Percentiles rank a stretch among this genome's conserved stretches.
Evolutionary conservation across 2,329 filamentous ascomycete species (phyloP).

Genomic region (Botrytis cinerea): DNA sequence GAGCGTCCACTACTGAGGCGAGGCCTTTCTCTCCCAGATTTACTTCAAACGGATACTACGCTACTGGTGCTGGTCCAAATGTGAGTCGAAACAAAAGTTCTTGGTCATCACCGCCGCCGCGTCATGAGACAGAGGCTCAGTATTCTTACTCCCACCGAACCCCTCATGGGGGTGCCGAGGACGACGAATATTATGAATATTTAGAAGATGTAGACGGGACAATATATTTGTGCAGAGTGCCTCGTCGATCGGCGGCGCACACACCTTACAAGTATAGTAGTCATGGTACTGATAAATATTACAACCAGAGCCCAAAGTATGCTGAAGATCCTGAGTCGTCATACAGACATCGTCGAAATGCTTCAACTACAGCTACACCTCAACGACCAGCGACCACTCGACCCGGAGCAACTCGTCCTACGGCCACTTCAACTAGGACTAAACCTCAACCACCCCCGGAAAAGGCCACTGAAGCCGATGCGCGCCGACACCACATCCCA

Average conservation of each 20-base stretch:
- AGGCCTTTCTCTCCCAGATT: conserved; percentile 42
- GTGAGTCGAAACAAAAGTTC: conserved; percentile 44
- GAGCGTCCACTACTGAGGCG: conserved; percentile 32
- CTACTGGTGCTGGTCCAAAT: conserved; percentile 44
- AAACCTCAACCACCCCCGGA: conserved; percentile 44
- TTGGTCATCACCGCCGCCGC: conserved; percentile 38
- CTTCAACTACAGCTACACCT: conserved; percentile 36
- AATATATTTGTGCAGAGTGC: conserved; percentile 30
- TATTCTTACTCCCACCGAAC: conserved; percentile 43
- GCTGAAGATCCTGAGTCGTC: conserved; percentile 38
- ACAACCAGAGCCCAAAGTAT: conserved; percentile 40
- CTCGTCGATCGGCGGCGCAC: conserved; percentile 30
- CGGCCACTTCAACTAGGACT: conserved; percentile 38
- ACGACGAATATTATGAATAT: conserved; percentile 42
- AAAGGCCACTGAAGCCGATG: conserved; percentile 61
- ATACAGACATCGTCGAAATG: conserved; percentile 36
- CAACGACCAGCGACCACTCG: conserved; percentile 34
- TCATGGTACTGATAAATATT: conserved; percentile 43
- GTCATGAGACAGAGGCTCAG: conserved; percentile 38
- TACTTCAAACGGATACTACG: conserved; percentile 43
- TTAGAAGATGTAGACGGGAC: conserved; percentile 38
- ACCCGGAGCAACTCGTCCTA: conserved; percentile 33
- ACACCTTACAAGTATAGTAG: conserved; percentile 41
- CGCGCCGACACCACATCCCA: conserved; percentile 72
- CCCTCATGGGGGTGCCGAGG: conserved; percentile 44